Evolutionary conservation across 805 yeast species (phyloP).

Genomic region (Jamesozyma jinghongensis): DNA sequence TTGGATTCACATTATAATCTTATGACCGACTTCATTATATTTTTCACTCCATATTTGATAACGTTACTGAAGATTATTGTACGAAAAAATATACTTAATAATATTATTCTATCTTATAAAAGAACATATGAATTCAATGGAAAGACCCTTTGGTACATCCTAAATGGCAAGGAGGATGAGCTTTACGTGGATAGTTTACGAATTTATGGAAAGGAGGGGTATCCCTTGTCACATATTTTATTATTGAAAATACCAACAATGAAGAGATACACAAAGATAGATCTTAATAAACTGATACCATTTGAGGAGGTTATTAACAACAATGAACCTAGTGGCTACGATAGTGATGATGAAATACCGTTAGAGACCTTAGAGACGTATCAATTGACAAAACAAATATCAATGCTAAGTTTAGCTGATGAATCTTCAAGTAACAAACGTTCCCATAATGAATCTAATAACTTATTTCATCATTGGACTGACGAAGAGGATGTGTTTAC

Average conservation of each 20-base stretch:
- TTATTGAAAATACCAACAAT: neutral
- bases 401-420: neutral
- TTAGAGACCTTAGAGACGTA: neutral
- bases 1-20: conserved; percentile 8
- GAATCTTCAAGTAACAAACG: too few species aligned
- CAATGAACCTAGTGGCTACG: neutral
- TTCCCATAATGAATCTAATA: too few species aligned
- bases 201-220: too few species aligned
- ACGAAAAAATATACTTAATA: conserved; percentile 3
- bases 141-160: conserved; percentile 7
- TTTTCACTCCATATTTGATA: conserved; percentile 2
- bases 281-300: too few species aligned
- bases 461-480: too few species aligned
- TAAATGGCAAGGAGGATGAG: neutral
- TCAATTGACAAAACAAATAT: neutral
- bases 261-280: too few species aligned
- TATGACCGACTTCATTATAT: conserved; percentile 8
- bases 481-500: conserved; percentile 1
- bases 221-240: neutral
- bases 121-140: conserved; percentile 6
- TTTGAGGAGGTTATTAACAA: neutral
- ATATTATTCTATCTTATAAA: conserved; percentile 8
- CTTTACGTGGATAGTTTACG: too few species aligned
- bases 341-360: neutral
- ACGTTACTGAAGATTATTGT: neutral